Evolutionary conservation across 306 rosid species (phyloP).

Genomic region (Gillenia trifoliata): DNA sequence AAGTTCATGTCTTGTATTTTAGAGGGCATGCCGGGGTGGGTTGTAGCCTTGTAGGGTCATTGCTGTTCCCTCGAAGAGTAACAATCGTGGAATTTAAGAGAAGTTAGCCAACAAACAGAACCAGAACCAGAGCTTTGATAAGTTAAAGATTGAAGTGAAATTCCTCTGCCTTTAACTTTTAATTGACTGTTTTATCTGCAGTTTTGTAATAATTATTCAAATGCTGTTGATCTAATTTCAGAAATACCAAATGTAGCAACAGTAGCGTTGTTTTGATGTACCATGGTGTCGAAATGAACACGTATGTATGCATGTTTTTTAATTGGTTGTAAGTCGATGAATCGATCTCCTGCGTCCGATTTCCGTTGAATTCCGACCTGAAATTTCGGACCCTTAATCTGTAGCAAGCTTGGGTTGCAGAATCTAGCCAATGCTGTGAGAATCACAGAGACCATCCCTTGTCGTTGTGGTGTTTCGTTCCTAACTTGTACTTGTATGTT

Average conservation of each 20-base stretch:
- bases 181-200: no score
- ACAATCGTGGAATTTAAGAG: conserved; percentile 25
- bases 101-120: background rate
- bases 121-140: background rate
- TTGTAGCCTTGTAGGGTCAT: conserved; percentile 30
- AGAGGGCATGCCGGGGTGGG: conserved; percentile 38
- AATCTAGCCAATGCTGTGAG: conserved; percentile 53
- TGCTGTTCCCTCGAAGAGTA: conserved; percentile 40
- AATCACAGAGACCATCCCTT: conserved; percentile 70
- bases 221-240: no score
- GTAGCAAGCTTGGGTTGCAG: conserved; percentile 65
- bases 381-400: conserved; percentile 23
- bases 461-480: conserved; percentile 56
- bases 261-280: no score
- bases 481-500: conserved; percentile 45
- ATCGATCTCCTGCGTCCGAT: background rate
- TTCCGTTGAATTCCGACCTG: conserved; percentile 31
- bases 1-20: background rate
- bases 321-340: background rate
- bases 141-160: no score
- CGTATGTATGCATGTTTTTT: background rate
- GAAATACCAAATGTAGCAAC: no score
- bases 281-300: background rate
- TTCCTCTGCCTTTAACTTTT: no score
- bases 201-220: background rate